Percentiles rank a stretch among this genome's conserved stretches.
These are phyloP conservation scores for Trichosporon coremiiforme DNA, from an alignment of 1,284 basidiomycete genomes.

Conservation along the genomic window DNA sequence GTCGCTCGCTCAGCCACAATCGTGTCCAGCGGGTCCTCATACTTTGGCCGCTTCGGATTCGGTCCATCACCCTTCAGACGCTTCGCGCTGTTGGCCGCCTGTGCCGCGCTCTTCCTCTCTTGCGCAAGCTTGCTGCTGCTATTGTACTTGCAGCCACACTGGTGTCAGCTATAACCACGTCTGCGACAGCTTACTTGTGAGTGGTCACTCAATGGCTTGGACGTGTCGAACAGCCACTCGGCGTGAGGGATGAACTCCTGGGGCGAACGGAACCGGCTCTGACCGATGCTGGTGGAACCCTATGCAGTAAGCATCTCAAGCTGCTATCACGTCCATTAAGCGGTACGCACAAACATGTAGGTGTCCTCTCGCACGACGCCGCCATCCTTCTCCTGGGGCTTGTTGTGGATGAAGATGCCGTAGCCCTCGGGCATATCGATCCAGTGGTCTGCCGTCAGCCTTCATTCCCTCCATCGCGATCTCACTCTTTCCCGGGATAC, in stretches of 20 bases:
- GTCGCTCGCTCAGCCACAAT: constrained; percentile 27
- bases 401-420: constrained; percentile 40
- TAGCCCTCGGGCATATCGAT: constrained; percentile 43
- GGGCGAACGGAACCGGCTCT: constrained; percentile 34
- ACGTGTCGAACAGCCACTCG: constrained; percentile 44
- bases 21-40: constrained; percentile 17
- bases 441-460: constrained; percentile 21
- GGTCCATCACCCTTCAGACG: constrained; percentile 18
- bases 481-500: constrained; percentile 28
- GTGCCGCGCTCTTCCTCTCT: constrained; percentile 24
- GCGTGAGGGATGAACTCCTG: constrained; percentile 45
- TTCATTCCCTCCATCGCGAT: neutral
- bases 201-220: constrained; percentile 39
- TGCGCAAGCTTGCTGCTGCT: neutral
- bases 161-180: constrained; percentile 15
- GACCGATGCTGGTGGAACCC: constrained; percentile 35
- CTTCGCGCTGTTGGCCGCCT: constrained; percentile 17
- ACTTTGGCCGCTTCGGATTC: constrained; percentile 15
- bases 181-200: constrained; percentile 24
- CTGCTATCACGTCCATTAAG: too few species aligned
- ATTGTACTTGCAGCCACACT: constrained; percentile 48
- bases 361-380: constrained; percentile 37
- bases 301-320: constrained; percentile 21
- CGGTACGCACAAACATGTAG: constrained; percentile 42
- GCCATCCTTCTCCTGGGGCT: constrained; percentile 33